A percentile compares a stretch with the other conserved stretches of the same genome.
Conservation (phyloP, 345 rosid species). For the Populus ilicifolia region DNA sequence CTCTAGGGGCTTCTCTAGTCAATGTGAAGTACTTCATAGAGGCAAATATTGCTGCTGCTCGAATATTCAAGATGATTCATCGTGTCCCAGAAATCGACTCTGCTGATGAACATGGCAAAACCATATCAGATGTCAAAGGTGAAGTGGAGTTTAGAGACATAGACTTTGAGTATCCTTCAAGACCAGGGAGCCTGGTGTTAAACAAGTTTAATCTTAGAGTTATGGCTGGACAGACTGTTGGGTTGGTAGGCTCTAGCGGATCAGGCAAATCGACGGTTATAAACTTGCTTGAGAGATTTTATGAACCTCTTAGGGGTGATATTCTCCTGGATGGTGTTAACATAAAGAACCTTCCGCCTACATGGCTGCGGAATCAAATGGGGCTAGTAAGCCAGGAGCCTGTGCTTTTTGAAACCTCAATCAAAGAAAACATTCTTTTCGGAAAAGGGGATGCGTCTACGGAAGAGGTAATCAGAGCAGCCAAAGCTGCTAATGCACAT, state of each 20-base stretch:
- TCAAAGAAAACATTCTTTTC: constrained; percentile 52
- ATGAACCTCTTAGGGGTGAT: constrained; percentile 39
- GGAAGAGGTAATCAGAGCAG: constrained; percentile 36
- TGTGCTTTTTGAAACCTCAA: constrained; percentile 47
- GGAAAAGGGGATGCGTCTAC: constrained; percentile 49
- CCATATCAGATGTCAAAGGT: constrained; percentile 40
- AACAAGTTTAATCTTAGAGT: constrained; percentile 42
- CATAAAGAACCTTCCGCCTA: constrained; percentile 39
- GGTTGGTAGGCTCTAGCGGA: constrained; percentile 57
- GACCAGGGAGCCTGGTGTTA: constrained; percentile 37
- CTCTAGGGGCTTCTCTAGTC: background rate
- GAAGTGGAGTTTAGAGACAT: constrained; percentile 43
- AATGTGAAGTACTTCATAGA: constrained; percentile 34
- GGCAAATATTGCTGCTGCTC: constrained; percentile 34
- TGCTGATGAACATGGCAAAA: constrained; percentile 33
- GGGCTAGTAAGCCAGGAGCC: constrained; percentile 58
- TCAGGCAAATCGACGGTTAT: constrained; percentile 57
- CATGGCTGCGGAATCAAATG: constrained; percentile 53
- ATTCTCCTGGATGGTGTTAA: constrained; percentile 42
- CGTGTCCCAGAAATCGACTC: constrained; percentile 35
- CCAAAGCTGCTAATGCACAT: constrained; percentile 55
- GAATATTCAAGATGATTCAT: constrained; percentile 42
- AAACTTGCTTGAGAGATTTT: constrained; percentile 52
- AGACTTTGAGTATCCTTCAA: constrained; percentile 47
- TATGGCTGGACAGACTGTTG: constrained; percentile 39